phyloP scores from a whole-genome alignment of 352 stramenopile genomes.

The Phytophthora europaea region DNA sequence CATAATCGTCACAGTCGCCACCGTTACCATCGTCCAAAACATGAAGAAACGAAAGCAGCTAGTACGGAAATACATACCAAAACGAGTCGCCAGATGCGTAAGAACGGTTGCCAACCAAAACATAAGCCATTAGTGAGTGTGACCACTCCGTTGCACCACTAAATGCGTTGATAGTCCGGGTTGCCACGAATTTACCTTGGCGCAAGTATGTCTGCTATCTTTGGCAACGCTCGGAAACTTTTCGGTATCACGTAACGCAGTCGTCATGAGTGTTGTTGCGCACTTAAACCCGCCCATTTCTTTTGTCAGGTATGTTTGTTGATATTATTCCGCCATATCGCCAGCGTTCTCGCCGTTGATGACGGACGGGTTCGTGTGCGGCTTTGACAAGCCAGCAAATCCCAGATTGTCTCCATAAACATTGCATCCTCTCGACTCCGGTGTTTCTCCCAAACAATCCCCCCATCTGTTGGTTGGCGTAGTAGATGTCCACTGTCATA shows the following conservation, averaged over 20 bases:
- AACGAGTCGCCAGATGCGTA: constrained; percentile 14
- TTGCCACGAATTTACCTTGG: constrained; percentile 13
- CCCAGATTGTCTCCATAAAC: constrained; percentile 13
- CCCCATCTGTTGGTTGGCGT: too few relatives aligned
- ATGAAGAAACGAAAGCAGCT: not conserved
- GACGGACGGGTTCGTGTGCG: constrained; percentile 11
- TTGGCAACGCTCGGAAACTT: constrained; percentile 17
- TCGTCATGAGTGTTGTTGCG: constrained; percentile 5
- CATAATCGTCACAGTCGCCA: too few relatives aligned
- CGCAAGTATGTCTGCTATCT: constrained; percentile 5
- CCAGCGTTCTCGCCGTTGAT: constrained; percentile 11
- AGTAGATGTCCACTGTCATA: too few relatives aligned
- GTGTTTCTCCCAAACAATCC: too few relatives aligned
- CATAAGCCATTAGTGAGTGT: constrained; percentile 18
- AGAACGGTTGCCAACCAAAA: not conserved
- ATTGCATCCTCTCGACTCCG: constrained; percentile 1
- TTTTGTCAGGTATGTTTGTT: constrained; percentile 13
- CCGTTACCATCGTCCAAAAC: too few relatives aligned
- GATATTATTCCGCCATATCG: constrained; percentile 12
- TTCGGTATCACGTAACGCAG: not conserved
- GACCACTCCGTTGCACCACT: constrained; percentile 15
- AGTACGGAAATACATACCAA: constrained; percentile 15
- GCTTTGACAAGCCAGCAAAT: not conserved
- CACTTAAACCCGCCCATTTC: constrained; percentile 8
- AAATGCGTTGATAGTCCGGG: constrained; percentile 18